Evolutionary conservation across 2,329 filamentous ascomycete species (phyloP), one percentile per base, ranked within the genome.

Genomic region (Clonostachys rhizophaga): DNA sequence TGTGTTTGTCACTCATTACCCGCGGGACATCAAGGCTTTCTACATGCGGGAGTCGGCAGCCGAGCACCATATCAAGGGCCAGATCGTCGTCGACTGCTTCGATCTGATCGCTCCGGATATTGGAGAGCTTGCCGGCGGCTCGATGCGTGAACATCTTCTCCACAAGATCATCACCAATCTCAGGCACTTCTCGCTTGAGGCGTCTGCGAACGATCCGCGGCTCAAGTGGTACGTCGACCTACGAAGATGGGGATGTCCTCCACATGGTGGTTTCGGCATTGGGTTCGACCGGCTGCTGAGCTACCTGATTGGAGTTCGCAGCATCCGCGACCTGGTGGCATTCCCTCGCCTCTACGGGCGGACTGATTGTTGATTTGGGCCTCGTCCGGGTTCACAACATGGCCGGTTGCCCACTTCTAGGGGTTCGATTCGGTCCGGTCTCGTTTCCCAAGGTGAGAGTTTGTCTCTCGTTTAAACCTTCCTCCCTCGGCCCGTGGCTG

Each of bases 1-100:
- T 8, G 76, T 97, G 41, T 97, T 97, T 62, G 84, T 99, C 53
- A 97, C 91, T 13, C 78, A 96, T 64, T 99, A 96, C 62, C 94
- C 94, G n/a, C 81, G 81, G 54, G 73, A 76, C 43, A 83, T 94
- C 63, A 99, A 99, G 69, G 89, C 92, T 11, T 99, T 97, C 68
- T 99, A 78, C 64, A 78, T 78, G 75, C 69, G 65, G 40, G 66
- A 68, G 46, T 68, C 64, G 12, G 52, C 55, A 18, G 50, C 58
- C 1, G 54, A 58, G 12, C 24, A 24, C 34, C 58, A 59, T 9
- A 24, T 54, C 5, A 53, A 61, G 42, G 63, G 65, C 42, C 55
- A 61, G 42, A 95, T 90, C 9, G 41, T 48, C 5, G 90, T 90
- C 12, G 89, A 91, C 50, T 95, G 90, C 68, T 96, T 96, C 62